Evolutionary conservation across 495 filamentous ascomycete genomes (phyloP).

Genomic region (Immersiella caudata): DNA sequence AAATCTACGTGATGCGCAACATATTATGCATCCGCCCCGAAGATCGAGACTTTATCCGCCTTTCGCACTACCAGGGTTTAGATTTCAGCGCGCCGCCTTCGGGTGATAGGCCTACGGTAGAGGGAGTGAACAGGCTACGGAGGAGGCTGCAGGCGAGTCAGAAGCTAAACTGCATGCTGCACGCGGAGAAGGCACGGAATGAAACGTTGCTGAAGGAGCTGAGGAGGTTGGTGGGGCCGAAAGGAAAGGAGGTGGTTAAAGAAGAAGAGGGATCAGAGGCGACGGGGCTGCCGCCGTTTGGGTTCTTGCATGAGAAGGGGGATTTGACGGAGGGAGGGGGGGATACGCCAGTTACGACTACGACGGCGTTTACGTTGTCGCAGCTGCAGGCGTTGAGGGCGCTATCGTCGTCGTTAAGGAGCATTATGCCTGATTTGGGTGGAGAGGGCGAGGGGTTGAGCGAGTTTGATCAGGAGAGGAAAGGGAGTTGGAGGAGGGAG

Average conservation of each 20-base stretch:
- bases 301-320: slow-evolving; percentile 52
- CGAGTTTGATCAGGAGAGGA: slow-evolving; percentile 25
- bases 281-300: slow-evolving; percentile 44
- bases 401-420: slow-evolving; percentile 64
- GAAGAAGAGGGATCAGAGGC: not conserved
- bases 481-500: slow-evolving; percentile 57
- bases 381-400: slow-evolving; percentile 79
- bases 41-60: slow-evolving; percentile 71
- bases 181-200: slow-evolving; percentile 76
- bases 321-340: slow-evolving; percentile 45
- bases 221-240: slow-evolving; percentile 51
- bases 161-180: slow-evolving; percentile 74
- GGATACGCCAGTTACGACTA: slow-evolving; percentile 64
- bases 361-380: slow-evolving; percentile 75
- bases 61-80: slow-evolving; percentile 79
- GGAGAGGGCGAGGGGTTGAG: slow-evolving; percentile 38
- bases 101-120: slow-evolving; percentile 56
- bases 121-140: slow-evolving; percentile 69
- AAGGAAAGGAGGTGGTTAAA: slow-evolving; percentile 16
- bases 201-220: slow-evolving; percentile 69
- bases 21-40: slow-evolving; percentile 75
- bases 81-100: slow-evolving; percentile 27
- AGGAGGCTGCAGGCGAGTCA: slow-evolving; percentile 78
- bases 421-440: slow-evolving; percentile 58
- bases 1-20: slow-evolving; percentile 88